phyloP scores from a whole-genome alignment of 345 rosid species.

The Bretschneidera sinensis region DNA sequence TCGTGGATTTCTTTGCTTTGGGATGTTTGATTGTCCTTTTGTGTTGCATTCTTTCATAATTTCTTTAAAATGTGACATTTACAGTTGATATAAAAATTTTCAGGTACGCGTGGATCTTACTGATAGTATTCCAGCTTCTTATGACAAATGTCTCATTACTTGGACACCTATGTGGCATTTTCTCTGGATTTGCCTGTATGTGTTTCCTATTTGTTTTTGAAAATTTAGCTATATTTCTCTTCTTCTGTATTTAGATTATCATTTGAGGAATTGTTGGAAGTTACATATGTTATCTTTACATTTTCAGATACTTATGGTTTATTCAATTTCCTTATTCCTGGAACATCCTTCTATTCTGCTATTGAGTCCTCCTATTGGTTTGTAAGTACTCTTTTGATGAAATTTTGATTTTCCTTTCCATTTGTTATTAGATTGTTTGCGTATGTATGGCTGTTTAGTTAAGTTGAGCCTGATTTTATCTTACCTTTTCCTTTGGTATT shows the following conservation, averaged over 20 bases:
- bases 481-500: conserved; percentile 8
- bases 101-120: conserved; percentile 87
- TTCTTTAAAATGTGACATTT: conserved; percentile 7
- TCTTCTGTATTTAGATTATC: conserved; percentile 7
- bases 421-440: too few species aligned
- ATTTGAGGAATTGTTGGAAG: neutral
- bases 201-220: conserved; percentile 15
- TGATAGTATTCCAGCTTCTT: conserved; percentile 76
- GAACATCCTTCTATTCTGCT: conserved; percentile 69
- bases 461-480: conserved; percentile 6
- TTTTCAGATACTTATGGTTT: conserved; percentile 76
- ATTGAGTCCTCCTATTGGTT: conserved; percentile 83
- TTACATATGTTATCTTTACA: conserved; percentile 1
- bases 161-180: conserved; percentile 93
- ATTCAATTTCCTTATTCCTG: conserved; percentile 80
- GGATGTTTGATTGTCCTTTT: conserved; percentile 1
- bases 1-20: conserved; percentile 2
- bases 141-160: conserved; percentile 93
- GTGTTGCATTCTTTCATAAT: neutral
- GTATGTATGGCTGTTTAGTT: neutral
- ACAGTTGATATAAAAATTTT: conserved; percentile 15
- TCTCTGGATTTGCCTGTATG: conserved; percentile 95
- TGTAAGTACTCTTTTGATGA: conserved; percentile 44
- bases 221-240: neutral
- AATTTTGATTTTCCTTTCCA: neutral